Evolutionary conservation across 495 filamentous ascomycete species (phyloP).

Genomic region (Aspergillus wentii): DNA sequence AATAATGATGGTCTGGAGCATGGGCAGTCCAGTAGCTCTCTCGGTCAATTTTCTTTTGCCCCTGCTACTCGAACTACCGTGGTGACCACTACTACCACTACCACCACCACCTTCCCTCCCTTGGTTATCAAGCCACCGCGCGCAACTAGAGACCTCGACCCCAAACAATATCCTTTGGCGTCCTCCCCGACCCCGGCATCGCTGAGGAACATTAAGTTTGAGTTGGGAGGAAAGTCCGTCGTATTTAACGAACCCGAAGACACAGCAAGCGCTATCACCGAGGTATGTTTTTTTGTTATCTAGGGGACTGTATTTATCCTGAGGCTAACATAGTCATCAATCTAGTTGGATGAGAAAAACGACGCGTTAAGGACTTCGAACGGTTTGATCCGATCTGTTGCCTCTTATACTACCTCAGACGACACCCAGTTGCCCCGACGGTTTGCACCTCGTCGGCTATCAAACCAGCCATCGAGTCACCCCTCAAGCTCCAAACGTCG

Average conservation of each 20-base stretch:
- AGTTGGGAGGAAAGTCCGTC: conserved; percentile 59
- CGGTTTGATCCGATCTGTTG: conserved; percentile 49
- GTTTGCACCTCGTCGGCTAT: conserved; percentile 17
- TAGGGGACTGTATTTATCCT: neutral
- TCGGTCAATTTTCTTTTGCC: conserved; percentile 66
- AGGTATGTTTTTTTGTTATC: conserved; percentile 45
- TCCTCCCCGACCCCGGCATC: conserved; percentile 70
- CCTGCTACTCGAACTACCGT: conserved; percentile 71
- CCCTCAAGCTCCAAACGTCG: conserved; percentile 38
- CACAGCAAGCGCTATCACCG: conserved; percentile 42
- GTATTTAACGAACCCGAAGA: conserved; percentile 65
- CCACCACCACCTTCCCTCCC: conserved; percentile 83
- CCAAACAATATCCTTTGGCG: conserved; percentile 87
- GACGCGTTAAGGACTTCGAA: conserved; percentile 48
- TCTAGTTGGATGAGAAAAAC: conserved; percentile 45
- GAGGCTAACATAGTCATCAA: conserved; percentile 8
- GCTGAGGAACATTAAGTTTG: conserved; percentile 68
- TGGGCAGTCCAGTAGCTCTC: conserved; percentile 22
- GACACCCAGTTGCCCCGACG: conserved; percentile 22
- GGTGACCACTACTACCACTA: conserved; percentile 92
- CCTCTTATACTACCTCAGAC: conserved; percentile 30
- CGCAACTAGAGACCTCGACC: conserved; percentile 68
- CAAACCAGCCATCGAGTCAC: conserved; percentile 21
- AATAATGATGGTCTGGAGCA: conserved; percentile 13
- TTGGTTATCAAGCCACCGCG: conserved; percentile 71